Evolutionary conservation across 305 asterid genomes (phyloP), one percentile per base, ranked within the genome.

Genomic region (Caryopteris hybrid): DNA sequence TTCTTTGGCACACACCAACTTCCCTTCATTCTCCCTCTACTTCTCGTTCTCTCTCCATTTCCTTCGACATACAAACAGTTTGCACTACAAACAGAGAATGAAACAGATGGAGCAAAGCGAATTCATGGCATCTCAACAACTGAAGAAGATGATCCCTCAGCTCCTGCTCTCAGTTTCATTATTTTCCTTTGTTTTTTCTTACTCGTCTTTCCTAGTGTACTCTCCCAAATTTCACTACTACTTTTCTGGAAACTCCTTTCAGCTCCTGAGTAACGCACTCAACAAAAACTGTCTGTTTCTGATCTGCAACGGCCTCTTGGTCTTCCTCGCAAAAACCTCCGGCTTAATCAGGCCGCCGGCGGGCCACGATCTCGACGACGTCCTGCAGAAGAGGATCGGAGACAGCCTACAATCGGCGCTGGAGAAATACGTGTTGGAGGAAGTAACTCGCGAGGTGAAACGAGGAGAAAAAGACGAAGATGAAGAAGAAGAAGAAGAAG

Each of bases 241-340:
- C 64, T 47, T 75, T 8, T 71, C 78, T 0, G 25, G 64, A 29
- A 58, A 68, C 23, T 76, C 76, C 0, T 34, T 70, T 36, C 81
- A 77, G 12, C 48, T 72, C 45, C 54, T 80, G 5, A 66, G 18
- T 33, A 80, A 59, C 16, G 68, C 74, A n/a, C 46, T 78, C 34
- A 82, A 77, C 76, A 88, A 86, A 59, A 76, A 78, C 27, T 84
- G 71, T 75, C 76, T 84, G 16, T 88, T 88, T 57, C 79, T 88
- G 12, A 50, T 88, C 10, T 81, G 82, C 79, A 88, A 84, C 67
- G 93, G 85, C 12, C 83, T 88, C 61, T 20, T 88, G 6, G 80
- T 81, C 0, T 77, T 84, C 55, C 59, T 88, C 1, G 84, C 80
- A 0, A 81, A 75, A 47, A 75, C 88, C 46, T 84, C 88, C 0